Evolutionary conservation across 768 basidiomycete species (phyloP), one percentile per base, ranked within the genome.

Genomic region (Strobilomyces dryophilus): DNA sequence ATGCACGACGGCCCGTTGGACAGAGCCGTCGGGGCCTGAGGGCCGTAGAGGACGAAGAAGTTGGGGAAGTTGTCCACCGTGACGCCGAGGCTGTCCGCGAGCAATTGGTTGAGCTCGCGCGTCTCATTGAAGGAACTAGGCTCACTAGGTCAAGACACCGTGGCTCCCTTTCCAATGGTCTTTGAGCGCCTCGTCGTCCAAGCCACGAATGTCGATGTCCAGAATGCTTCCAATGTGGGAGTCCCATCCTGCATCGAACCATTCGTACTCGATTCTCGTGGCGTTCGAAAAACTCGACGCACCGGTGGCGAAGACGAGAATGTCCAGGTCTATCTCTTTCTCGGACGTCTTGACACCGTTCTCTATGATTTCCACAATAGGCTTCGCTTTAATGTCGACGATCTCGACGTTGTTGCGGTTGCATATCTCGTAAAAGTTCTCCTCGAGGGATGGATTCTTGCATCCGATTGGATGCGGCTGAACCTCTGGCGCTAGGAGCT

Each of bases 231-330:
- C 41, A 14, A 8, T 26, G 24, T 24, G 41, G 8, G 41, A 42
- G 41, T 42, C 24, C 21, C 21, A 42, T 12, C 41, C 41, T 42
- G 21, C 11, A 42, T 14, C 12, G 21, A 24, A 18, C 17, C n/a
- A 37, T n/a, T 9, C 36, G 7, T 32, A 12, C 8, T 32, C 9
- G 11, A 32, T 32, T 32, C 31, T 32, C 31, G 31, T 32, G 9
- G 11, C 31, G 11, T 12, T 8, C 31, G 31, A 32, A 32, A 32
- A 32, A 12, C 7, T 12, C 11, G 31, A 27, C 53, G 32, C 10
- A 56, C 56, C 56, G 17, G 56, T 57, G 4, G 56, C 56, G 18
- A 57, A 43, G n/a, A 57, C 8, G 7, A 57, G 37, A 14, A 57
- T 18, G 34, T 57, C 48, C 12, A 57, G 7, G 12, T 56, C 54